Evolutionary conservation across 306 rosid species (phyloP).

Genomic region (Morella rubra): DNA sequence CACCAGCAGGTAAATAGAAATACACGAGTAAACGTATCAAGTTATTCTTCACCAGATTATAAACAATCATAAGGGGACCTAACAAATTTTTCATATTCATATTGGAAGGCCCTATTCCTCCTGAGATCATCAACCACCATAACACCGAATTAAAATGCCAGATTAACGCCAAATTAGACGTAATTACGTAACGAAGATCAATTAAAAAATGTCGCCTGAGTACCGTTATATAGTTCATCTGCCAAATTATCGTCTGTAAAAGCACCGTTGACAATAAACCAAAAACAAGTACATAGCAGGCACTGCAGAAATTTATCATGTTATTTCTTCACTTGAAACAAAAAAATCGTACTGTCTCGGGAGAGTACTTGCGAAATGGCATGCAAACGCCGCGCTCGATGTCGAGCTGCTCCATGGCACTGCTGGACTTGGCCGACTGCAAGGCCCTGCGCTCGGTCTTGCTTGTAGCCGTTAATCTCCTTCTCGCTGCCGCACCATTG

Average conservation of each 20-base stretch:
- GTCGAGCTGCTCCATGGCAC: constrained; percentile 92
- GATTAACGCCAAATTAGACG: neutral
- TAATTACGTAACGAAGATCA: neutral
- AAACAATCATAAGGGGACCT: too few species aligned
- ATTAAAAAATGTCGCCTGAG: neutral
- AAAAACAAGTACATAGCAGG: neutral
- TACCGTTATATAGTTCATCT: neutral
- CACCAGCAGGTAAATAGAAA: neutral
- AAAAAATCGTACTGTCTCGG: constrained; percentile 66
- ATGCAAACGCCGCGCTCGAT: constrained; percentile 96
- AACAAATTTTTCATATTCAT: neutral
- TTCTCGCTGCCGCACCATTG: constrained; percentile 26
- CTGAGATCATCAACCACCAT: neutral
- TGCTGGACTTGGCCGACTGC: constrained; percentile 42
- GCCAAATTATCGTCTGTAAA: neutral
- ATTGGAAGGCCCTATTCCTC: neutral
- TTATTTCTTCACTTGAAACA: neutral
- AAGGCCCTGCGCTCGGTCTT: constrained; percentile 19
- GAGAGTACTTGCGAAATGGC: constrained; percentile 96
- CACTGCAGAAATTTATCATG: neutral
- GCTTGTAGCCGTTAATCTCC: constrained; percentile 2
- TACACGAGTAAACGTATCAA: too few species aligned
- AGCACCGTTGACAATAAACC: neutral
- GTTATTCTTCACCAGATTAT: too few species aligned
- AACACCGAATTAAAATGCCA: neutral